Base-by-base conservation (phyloP, 1,284 basidiomycete species). In the Meira miltonrushii region DNA sequence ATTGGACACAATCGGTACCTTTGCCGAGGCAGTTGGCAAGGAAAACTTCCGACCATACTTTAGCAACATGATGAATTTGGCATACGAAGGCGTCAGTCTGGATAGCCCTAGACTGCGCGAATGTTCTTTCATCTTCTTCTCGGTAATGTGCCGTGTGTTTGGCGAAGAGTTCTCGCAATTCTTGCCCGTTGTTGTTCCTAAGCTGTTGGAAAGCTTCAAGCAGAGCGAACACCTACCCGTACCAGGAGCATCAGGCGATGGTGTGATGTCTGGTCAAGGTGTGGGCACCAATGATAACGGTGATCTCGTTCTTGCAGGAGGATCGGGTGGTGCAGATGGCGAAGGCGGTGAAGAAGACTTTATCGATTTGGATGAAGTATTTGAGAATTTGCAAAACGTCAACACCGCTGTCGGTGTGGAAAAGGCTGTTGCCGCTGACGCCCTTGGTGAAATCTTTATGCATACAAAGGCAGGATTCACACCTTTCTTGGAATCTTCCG, bases 361-460 rank as follows among this genome's bases (percentile, higher is more conserved):
- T 48, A 69, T 77, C 55, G 91, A 94, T 67, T 81, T 90, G 60
- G 91, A 93, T 68, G 90, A 84, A 62, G 80, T 84, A 65, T 88
- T 93, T 69, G 73, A 74, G 49, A 60, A 69, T 17, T 82, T 83
- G 78, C 78, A 80, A 58, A 81, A 81, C 64, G 91, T 94, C 67
- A 96, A 93, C 82, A 92, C 89, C 71, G 93, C 93, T 48, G 88
- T 98, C 68, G 94, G 93, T 55, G 92, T 98, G 60, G 95, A 99
- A 83, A 99, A 99, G 82, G 95, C 98, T 82, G 95, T 97, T 60
- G 94, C 95, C 6, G 92, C 92, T 40, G 94, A 98, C 79, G 92
- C 94, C 33, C 87, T 98, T 64, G 92, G 94, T 58, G 88, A 90
- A 56, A 81, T 99, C 62, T 97, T 97, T 79, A 82, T 85, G 46